Evolutionary conservation across 352 stramenopile species (phyloP), one percentile per base, ranked within the genome.

Genomic region (Globisporangium canariense): DNA sequence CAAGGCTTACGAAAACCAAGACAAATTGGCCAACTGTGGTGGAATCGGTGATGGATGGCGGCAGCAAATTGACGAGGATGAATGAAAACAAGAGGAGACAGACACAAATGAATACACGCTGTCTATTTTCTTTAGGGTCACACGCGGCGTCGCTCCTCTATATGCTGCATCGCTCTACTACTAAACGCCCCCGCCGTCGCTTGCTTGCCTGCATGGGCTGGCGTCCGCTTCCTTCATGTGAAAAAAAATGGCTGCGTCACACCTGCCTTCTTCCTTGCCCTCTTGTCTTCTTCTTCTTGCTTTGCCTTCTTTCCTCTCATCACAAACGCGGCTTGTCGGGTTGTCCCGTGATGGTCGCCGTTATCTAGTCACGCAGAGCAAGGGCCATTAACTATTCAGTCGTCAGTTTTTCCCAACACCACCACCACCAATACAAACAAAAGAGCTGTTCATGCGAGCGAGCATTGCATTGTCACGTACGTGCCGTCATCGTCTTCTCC

Each of bases 341-440:
- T 49, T 18, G 40, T 50, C 36, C 41, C 14, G 14, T n/a, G 60
- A 65, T 75, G 64, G 53, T 43, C 56, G 61, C 46, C 68, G 70
- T 89, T 89, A 89, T 91, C 79, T 91, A 79, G 68, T 75, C 67
- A 69, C 64, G 73, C 52, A 68, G 20, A 68, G 65, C 71, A 84
- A 65, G 56, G 60, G 51, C 81, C 75, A 88, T 91, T 91, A 91
- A 86, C 82, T 91, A 73, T 75, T 91, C 79, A 82, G 82, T 88
- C 68, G 82, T 91, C 82, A 91, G 82, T 68, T 70, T 63, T 54
- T 30, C 62, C 43, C 61, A 67, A 46, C 36, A 49, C 50, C 30
- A 20, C 16, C 40, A 46, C 54, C 40, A 46, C 54, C 56, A 34
- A 62, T 9, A 64, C 20, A 32, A 60, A 55, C 28, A 13, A 11